These are phyloP conservation scores for Trichoderma sp. DNA, from an alignment of 2,329 filamentous ascomycete species.

Conservation along the genomic window DNA sequence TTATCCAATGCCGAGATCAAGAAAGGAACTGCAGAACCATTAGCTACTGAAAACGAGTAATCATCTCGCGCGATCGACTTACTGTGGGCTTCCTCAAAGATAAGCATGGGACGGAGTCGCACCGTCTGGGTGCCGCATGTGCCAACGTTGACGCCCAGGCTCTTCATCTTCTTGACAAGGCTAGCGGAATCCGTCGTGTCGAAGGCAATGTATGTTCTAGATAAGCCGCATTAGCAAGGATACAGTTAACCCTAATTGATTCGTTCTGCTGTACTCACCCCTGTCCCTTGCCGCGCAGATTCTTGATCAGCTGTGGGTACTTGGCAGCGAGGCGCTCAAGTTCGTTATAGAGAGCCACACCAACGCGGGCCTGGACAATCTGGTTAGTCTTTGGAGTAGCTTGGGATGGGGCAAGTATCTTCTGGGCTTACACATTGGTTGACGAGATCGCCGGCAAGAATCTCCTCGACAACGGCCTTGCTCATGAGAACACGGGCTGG, in stretches of 20 bases:
- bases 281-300: slow-evolving; percentile 73
- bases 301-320: slow-evolving; percentile 67
- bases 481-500: slow-evolving; percentile 73
- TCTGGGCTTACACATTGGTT: slow-evolving; percentile 45
- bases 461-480: slow-evolving; percentile 73
- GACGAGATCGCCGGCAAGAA: slow-evolving; percentile 65
- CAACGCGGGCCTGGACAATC: slow-evolving; percentile 49
- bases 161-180: slow-evolving; percentile 68
- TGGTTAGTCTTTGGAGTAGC: not conserved
- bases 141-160: slow-evolving; percentile 71
- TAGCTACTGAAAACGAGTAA: not conserved
- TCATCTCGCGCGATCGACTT: slow-evolving; percentile 1
- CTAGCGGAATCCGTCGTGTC: slow-evolving; percentile 68
- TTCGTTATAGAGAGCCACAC: slow-evolving; percentile 64
- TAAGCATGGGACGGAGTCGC: slow-evolving; percentile 73
- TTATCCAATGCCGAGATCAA: slow-evolving; percentile 10
- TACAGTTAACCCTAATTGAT: too few species aligned
- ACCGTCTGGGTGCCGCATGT: slow-evolving; percentile 69
- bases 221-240: not conserved
- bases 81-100: slow-evolving; percentile 71
- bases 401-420: not conserved
- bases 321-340: slow-evolving; percentile 60
- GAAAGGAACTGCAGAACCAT: not conserved
- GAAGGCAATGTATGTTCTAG: slow-evolving; percentile 71
- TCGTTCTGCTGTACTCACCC: slow-evolving; percentile 34